Evolutionary conservation across 345 rosid species (phyloP), one percentile per base, ranked within the genome.

Genomic region (Clarkia xantiana): DNA sequence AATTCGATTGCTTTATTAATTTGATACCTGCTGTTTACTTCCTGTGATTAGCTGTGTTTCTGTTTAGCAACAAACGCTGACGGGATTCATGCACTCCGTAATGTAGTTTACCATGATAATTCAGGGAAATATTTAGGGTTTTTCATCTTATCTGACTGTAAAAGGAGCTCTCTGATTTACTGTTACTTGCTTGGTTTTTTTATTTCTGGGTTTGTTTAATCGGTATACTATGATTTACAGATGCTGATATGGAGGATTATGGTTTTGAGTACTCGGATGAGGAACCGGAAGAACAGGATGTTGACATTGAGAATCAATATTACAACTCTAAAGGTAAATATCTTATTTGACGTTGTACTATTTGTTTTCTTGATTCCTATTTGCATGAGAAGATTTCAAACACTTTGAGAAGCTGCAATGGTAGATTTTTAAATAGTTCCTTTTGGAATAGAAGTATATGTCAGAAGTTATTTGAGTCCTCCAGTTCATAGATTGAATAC

Each of bases 171-270:
- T 23, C 19, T 17, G 17, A 39, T 19, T 25, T 42, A 8, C 22
- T 4, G 42, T 40, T 15, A 12, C 14, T 25, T 19, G 6, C 10
- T 17, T 9, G 18, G 10, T 10, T 23, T 41, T 57, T 17, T 13
- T 11, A 18, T 43, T 4, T 11, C 17, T 22, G 25, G 14, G 18
- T 34, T 29, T 50, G 34, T 44, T 56, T 40, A 29, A 18, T 41
- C 14, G 39, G 54, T 23, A 14, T 43, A n/a, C 22, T 47, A 41
- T 44, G 18, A 43, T 47, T 23, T 55, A 52, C 78, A 93, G 99
- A 93, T 78, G 96, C 95, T 29, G 99, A 93, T 75, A 93, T 93
- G 99, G 99, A 87, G 62, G 99, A 93, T 68, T 93, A 93, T 51
- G 99, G 99, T 38, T 82, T 84, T 51, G 99, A 78, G 66, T 93